These are phyloP conservation scores for Penicillium salamii DNA, from an alignment of 495 filamentous ascomycete species.

Conservation along the genomic window DNA sequence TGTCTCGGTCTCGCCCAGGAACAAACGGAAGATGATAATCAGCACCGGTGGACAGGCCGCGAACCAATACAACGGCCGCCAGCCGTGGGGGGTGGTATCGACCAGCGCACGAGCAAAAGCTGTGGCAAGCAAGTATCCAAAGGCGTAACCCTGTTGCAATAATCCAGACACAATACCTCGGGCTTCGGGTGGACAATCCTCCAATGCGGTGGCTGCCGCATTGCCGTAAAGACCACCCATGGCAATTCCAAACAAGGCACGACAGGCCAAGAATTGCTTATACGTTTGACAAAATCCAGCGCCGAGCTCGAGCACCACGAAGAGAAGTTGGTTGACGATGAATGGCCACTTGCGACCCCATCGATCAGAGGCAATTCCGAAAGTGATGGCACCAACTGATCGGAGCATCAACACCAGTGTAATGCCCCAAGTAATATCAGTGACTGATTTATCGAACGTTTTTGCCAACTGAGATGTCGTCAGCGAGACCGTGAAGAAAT, in stretches of 20 bases:
- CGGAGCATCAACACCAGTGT: slow-evolving; percentile 83
- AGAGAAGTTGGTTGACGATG: slow-evolving; percentile 76
- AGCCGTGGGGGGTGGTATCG: slow-evolving; percentile 67
- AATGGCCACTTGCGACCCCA: slow-evolving; percentile 91
- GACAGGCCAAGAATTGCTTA: slow-evolving; percentile 71
- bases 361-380: slow-evolving; percentile 78
- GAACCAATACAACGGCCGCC: slow-evolving; percentile 87
- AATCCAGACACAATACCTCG: slow-evolving; percentile 77
- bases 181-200: slow-evolving; percentile 74
- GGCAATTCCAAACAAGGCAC: slow-evolving; percentile 83
- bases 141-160: slow-evolving; percentile 85
- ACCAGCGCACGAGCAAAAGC: slow-evolving; percentile 74
- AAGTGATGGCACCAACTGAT: slow-evolving; percentile 86
- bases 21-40: slow-evolving; percentile 74
- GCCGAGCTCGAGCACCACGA: slow-evolving; percentile 75
- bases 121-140: slow-evolving; percentile 79
- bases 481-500: slow-evolving; percentile 87
- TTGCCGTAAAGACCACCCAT: slow-evolving; percentile 92
- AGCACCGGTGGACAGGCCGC: slow-evolving; percentile 75
- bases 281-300: slow-evolving; percentile 80
- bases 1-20: slow-evolving; percentile 71
- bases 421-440: slow-evolving; percentile 88
- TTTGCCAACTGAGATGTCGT: slow-evolving; percentile 66
- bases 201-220: slow-evolving; percentile 79
- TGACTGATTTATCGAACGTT: slow-evolving; percentile 61